Evolutionary conservation across 257 asterid species (phyloP), one percentile per base, ranked within the genome.

Genomic region (Solanum neorickii): DNA sequence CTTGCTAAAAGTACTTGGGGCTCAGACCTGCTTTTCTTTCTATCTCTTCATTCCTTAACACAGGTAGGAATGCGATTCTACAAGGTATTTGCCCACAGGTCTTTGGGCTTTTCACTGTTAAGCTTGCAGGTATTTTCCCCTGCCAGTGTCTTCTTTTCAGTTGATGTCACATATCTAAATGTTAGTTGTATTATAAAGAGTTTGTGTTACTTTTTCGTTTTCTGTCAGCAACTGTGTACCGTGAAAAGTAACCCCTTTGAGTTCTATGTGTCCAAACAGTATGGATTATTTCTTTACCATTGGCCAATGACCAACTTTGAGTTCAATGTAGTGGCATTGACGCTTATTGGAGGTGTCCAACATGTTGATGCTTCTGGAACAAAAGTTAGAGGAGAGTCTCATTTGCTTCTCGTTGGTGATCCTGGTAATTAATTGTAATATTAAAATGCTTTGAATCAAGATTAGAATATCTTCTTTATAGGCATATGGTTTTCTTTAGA

Each of bases 351-450:
- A 89, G 99, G 98, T 41, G 99, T 97, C 88, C 98, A 95, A 90
- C 98, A 95, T 87, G 93, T 94, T 91, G 99, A 95, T 93, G 98
- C 93, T 87, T 94, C 98, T 89, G 98, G 99, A 86, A 94, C 98
- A 85, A 97, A 95, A 95, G 92, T 97, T 83, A 94, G 99, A 42
- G 99, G 99, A 72, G 99, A 95, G 90, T 97, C 99, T 89, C 99
- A 97, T 93, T 91, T 97, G 91, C 99, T 97, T 89, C 94, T 97
- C 90, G 98, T 97, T 87, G 99, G 99, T 44, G 99, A 97, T 95
- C 99, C 99, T 88, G 99, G 99, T 97, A 94, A 91, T 75, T 56
- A 65, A 80, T 31, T 70, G 76, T 74, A 66, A 27, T 41, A 20
- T 39, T 7, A 77, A 46, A 56, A 37, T 87, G 69, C 33, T 47